Percentiles rank a stretch among this genome's conserved stretches.
Evolutionary conservation across 768 basidiomycete species (phyloP).

Genomic region (Podaxis pistillaris): DNA sequence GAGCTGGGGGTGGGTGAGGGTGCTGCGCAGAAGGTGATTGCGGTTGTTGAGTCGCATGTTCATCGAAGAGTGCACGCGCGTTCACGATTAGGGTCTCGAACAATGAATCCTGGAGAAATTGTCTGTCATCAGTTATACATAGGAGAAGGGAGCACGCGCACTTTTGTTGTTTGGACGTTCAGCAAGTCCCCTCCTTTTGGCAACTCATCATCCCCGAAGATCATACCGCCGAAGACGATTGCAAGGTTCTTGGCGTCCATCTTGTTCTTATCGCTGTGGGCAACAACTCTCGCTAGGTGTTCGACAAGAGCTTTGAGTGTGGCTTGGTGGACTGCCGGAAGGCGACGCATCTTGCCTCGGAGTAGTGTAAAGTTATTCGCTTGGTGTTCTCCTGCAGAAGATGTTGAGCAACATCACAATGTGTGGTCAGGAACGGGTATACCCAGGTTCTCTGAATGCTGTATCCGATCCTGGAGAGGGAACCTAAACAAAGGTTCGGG

Average conservation of each 20-base stretch:
- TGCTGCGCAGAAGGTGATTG: conserved; percentile 50
- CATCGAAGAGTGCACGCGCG: conserved; percentile 66
- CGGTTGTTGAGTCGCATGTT: conserved; percentile 30
- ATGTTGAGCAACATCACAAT: conserved; percentile 1
- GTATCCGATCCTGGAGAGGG: conserved; percentile 74
- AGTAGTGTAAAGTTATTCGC: conserved; percentile 71
- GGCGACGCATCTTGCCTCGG: conserved; percentile 80
- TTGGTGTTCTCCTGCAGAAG: conserved; percentile 62
- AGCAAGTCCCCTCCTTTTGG: conserved; percentile 77
- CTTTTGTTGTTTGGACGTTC: conserved; percentile 75
- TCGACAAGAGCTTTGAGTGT: conserved; percentile 80
- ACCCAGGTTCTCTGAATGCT: conserved; percentile 80
- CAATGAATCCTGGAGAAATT: conserved; percentile 40
- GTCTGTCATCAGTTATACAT: neutral
- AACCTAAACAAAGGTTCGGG: conserved; percentile 90
- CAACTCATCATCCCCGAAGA: conserved; percentile 91
- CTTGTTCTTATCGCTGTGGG: conserved; percentile 74
- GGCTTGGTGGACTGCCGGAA: conserved; percentile 83
- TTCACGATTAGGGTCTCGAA: conserved; percentile 87
- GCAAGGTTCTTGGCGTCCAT: conserved; percentile 94
- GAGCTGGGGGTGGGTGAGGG: conserved; percentile 13
- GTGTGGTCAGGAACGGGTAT: conserved; percentile 15
- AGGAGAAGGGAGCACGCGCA: conserved; percentile 26
- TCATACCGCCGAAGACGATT: conserved; percentile 84
- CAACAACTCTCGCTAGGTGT: conserved; percentile 73